A percentile compares a stretch with the other conserved stretches of the same genome.
These are phyloP conservation scores for Nakaseomyces glabratus DNA, from an alignment of 1,139 yeast species.

Conservation along the genomic window DNA sequence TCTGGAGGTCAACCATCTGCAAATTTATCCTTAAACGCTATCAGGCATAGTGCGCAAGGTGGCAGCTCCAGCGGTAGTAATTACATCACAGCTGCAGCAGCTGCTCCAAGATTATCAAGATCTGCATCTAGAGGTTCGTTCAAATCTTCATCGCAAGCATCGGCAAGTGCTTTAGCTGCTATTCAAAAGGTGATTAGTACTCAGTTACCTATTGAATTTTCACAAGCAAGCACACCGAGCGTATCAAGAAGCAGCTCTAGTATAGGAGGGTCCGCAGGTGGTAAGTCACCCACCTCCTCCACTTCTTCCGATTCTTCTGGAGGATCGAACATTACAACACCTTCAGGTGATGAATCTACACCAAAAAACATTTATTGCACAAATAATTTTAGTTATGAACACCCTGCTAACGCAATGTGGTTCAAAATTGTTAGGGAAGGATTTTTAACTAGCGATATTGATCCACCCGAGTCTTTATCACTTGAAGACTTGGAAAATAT, in stretches of 20 bases:
- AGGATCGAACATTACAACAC: slow-evolving; percentile 3
- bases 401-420: slow-evolving; percentile 35
- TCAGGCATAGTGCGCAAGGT: neutral
- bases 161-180: slow-evolving; percentile 69
- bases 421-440: slow-evolving; percentile 63
- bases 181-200: slow-evolving; percentile 59
- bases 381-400: slow-evolving; percentile 4
- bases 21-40: too few relatives aligned
- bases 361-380: slow-evolving; percentile 2
- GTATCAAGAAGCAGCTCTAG: slow-evolving; percentile 2
- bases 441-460: slow-evolving; percentile 64
- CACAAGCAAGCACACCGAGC: slow-evolving; percentile 16
- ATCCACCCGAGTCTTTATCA: slow-evolving; percentile 66
- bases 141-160: slow-evolving; percentile 22
- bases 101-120: slow-evolving; percentile 70
- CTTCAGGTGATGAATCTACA: slow-evolving; percentile 25
- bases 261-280: slow-evolving; percentile 14
- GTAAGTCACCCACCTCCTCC: slow-evolving; percentile 13
- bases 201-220: slow-evolving; percentile 32
- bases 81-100: slow-evolving; percentile 65
- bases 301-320: slow-evolving; percentile 1
- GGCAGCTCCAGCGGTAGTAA: neutral
- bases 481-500: slow-evolving; percentile 64
- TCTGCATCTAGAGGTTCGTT: slow-evolving; percentile 35
- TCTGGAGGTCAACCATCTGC: neutral